phyloP scores from a whole-genome alignment of 2,329 filamentous ascomycete genomes.

The Alternaria infectoria region DNA sequence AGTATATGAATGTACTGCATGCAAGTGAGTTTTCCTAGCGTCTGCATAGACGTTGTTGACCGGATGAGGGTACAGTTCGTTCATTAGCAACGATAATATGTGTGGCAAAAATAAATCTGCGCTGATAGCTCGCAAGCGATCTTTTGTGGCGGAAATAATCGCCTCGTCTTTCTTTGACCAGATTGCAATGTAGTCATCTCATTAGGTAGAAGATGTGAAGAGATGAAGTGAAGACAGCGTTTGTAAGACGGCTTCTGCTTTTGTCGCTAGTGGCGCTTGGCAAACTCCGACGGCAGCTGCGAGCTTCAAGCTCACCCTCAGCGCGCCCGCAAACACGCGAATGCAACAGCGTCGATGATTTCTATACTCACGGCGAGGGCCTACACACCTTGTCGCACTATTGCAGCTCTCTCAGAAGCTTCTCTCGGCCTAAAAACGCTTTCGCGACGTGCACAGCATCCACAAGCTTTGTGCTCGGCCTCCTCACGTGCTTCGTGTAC shows the following conservation, averaged over 20 bases:
- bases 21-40: background rate
- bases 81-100: background rate
- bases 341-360: conserved; percentile 13
- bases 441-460: conserved; percentile 16
- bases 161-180: background rate
- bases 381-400: conserved; percentile 16
- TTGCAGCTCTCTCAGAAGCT: conserved; percentile 11
- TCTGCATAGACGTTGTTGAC: background rate
- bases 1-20: background rate
- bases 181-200: background rate
- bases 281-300: conserved; percentile 7
- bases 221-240: background rate
- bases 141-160: background rate
- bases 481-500: conserved; percentile 43
- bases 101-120: background rate
- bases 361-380: conserved; percentile 24
- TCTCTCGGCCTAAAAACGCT: conserved; percentile 10
- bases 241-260: conserved; percentile 1
- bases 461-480: conserved; percentile 23
- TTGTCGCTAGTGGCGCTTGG: conserved; percentile 17
- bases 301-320: conserved; percentile 11
- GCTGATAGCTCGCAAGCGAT: background rate
- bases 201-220: background rate
- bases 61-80: background rate
- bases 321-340: conserved; percentile 11